These are phyloP conservation scores for Coelastrella sp. DNA, from an alignment of 139 green algal species.

Conservation along the genomic window DNA sequence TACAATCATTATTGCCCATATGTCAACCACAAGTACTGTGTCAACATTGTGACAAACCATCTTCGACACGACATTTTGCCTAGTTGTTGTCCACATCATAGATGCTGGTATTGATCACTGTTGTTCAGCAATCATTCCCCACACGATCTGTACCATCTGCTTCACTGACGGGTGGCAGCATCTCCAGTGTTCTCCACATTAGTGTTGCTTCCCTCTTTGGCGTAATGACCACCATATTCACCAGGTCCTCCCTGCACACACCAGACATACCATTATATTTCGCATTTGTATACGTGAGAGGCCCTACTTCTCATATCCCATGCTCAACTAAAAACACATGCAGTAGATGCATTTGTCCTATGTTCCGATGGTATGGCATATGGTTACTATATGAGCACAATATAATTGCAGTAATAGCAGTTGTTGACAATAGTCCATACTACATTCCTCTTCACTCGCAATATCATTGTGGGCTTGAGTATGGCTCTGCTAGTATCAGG, in stretches of 20 bases:
- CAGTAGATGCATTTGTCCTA: background rate
- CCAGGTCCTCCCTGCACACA: conserved; percentile 17
- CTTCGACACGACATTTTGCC: too few relatives aligned
- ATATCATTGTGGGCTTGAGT: background rate
- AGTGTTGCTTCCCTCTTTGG: conserved; percentile 13
- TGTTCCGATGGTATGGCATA: background rate
- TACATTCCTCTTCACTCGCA: background rate
- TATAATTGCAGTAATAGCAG: background rate
- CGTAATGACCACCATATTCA: conserved; percentile 30
- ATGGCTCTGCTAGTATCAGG: background rate
- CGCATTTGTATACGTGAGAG: too few relatives aligned
- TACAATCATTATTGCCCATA: too few relatives aligned
- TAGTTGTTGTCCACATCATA: too few relatives aligned
- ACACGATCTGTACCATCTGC: background rate
- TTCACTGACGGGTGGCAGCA: background rate
- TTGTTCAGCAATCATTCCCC: too few relatives aligned
- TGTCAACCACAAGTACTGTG: too few relatives aligned
- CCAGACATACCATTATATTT: background rate
- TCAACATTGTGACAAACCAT: too few relatives aligned
- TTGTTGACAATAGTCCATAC: background rate
- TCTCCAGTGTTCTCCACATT: conserved; percentile 37
- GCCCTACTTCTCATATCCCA: too few relatives aligned
- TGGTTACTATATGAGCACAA: background rate
- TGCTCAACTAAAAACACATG: background rate
- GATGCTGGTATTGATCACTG: too few relatives aligned